These are phyloP conservation scores for Quercus variabilis DNA, from an alignment of 306 rosid species.

Conservation along the genomic window DNA sequence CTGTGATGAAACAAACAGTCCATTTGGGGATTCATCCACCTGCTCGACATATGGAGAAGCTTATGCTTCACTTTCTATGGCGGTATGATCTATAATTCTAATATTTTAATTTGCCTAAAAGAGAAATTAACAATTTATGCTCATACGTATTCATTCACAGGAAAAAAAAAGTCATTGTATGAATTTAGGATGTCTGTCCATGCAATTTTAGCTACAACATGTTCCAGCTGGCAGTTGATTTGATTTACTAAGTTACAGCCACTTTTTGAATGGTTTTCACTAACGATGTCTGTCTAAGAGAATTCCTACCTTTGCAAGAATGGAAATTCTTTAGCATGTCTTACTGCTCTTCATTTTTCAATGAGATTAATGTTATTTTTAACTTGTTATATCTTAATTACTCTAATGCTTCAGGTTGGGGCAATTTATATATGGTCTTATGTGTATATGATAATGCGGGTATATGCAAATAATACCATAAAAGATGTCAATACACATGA, in stretches of 20 bases:
- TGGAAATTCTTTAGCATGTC: background rate
- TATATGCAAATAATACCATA: background rate
- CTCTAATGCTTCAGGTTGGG: background rate
- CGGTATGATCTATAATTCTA: background rate
- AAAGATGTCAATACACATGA: background rate
- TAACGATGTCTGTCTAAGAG: background rate
- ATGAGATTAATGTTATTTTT: background rate
- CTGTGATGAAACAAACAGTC: conserved; percentile 1
- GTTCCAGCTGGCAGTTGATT: background rate
- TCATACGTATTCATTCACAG: background rate
- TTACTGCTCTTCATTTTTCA: background rate
- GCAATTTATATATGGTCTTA: conserved; percentile 5
- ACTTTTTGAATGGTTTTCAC: background rate
- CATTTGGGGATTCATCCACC: conserved; percentile 8
- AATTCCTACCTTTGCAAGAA: background rate
- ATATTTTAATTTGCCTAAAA: background rate
- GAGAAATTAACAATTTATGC: background rate
- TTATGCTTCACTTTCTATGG: conserved; percentile 7
- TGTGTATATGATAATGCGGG: background rate
- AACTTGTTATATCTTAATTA: background rate
- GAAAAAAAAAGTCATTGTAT: background rate
- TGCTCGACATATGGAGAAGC: conserved; percentile 2
- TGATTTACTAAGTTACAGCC: background rate
- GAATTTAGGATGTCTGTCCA: background rate
- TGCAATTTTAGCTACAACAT: background rate